Evolutionary conservation across 2,329 filamentous ascomycete genomes (phyloP).

Genomic region (Aspergillus texensis): DNA sequence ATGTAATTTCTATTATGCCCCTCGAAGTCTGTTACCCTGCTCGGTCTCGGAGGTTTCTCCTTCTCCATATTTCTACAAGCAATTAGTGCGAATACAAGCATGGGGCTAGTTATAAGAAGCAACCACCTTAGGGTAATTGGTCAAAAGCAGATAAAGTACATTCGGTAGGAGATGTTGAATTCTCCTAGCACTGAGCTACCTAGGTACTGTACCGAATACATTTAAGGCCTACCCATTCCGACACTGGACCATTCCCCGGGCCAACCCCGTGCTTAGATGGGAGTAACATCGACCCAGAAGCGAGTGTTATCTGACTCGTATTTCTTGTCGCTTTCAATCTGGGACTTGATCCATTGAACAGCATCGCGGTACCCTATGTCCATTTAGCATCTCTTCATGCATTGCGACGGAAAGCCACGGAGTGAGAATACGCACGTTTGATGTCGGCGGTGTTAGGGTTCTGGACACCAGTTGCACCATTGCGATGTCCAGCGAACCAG

Average conservation of each 20-base stretch:
- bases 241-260: not conserved
- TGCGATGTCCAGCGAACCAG: constrained; percentile 29
- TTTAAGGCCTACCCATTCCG: not conserved
- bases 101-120: too few relatives aligned
- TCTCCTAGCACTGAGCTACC: not conserved
- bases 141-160: not conserved
- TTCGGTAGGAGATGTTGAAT: not conserved
- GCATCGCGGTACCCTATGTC: constrained; percentile 10
- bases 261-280: not conserved
- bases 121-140: not conserved
- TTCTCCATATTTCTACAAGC: too few relatives aligned
- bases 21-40: too few relatives aligned
- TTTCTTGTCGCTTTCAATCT: constrained; percentile 24
- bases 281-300: constrained; percentile 31
- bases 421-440: constrained; percentile 14
- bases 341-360: constrained; percentile 31
- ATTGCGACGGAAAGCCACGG: not conserved
- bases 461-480: constrained; percentile 22
- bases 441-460: constrained; percentile 27
- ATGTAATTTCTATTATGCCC: too few relatives aligned
- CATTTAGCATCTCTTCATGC: not conserved
- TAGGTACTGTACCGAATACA: not conserved
- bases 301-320: constrained; percentile 32
- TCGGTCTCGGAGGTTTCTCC: too few relatives aligned
- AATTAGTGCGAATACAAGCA: too few relatives aligned